A percentile compares a stretch with the other conserved stretches of the same genome.
These are phyloP conservation scores for Leccinum obscurum DNA, from an alignment of 768 basidiomycete genomes.

Conservation along the genomic window DNA sequence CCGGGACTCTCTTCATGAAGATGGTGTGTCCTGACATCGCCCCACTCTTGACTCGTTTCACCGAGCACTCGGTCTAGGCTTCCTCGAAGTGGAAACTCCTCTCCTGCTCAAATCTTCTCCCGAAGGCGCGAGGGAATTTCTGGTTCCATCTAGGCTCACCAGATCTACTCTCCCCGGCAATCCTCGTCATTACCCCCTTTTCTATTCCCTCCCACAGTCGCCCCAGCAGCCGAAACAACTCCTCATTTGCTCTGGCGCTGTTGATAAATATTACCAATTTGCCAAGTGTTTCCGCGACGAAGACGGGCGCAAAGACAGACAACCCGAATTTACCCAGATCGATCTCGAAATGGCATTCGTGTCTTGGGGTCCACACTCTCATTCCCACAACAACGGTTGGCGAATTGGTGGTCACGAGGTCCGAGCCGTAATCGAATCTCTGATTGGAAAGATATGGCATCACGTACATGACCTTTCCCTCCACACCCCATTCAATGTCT, in stretches of 20 bases:
- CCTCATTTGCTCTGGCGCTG: constrained; percentile 82
- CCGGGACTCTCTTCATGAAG: constrained; percentile 68
- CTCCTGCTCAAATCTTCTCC: constrained; percentile 88
- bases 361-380: constrained; percentile 58
- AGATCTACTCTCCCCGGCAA: constrained; percentile 29
- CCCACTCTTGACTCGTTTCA: constrained; percentile 14
- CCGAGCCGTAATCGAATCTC: constrained; percentile 70
- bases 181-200: constrained; percentile 41
- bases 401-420: constrained; percentile 86
- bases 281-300: constrained; percentile 96
- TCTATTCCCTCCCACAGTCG: constrained; percentile 92
- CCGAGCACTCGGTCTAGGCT: constrained; percentile 50
- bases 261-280: constrained; percentile 92
- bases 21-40: constrained; percentile 48
- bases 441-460: constrained; percentile 77
- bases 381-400: constrained; percentile 50
- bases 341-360: constrained; percentile 97
- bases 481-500: constrained; percentile 66
- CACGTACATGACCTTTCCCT: constrained; percentile 63
- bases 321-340: constrained; percentile 96
- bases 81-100: constrained; percentile 93
- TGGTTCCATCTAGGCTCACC: constrained; percentile 74
- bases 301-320: constrained; percentile 90
- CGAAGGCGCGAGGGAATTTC: constrained; percentile 92
- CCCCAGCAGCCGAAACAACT: constrained; percentile 97